phyloP scores from a whole-genome alignment of 208 protist genomes.

The Blechomonas ayalai region DNA sequence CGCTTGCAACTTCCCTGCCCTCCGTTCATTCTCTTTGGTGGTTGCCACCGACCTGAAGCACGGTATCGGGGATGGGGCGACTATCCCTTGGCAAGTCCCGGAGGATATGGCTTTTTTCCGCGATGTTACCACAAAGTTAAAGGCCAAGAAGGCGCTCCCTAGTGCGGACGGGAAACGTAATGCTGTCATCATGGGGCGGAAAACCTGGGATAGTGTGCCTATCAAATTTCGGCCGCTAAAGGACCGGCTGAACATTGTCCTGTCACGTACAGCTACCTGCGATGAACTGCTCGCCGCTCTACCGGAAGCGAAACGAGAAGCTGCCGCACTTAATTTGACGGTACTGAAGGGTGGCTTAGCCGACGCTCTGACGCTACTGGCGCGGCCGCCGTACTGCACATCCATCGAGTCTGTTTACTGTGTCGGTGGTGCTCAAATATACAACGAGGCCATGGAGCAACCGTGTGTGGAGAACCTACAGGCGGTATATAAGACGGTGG shows the following conservation, averaged over 20 bases:
- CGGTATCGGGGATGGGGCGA: constrained; percentile 76
- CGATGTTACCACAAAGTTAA: constrained; percentile 68
- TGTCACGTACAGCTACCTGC: constrained; percentile 44
- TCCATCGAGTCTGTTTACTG: constrained; percentile 87
- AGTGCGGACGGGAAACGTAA: constrained; percentile 56
- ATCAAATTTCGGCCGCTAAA: constrained; percentile 79
- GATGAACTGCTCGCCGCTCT: constrained; percentile 32
- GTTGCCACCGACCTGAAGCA: constrained; percentile 60
- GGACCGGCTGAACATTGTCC: constrained; percentile 90
- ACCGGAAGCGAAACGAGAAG: constrained; percentile 39
- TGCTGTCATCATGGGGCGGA: constrained; percentile 96
- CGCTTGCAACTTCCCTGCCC: constrained; percentile 26
- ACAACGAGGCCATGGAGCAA: constrained; percentile 53
- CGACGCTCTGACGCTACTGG: constrained; percentile 46
- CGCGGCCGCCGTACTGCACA: constrained; percentile 39
- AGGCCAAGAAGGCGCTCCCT: constrained; percentile 39
- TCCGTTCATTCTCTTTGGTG: constrained; percentile 68
- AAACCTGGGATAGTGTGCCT: constrained; percentile 96
- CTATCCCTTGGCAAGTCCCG: constrained; percentile 81
- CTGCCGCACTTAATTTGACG: constrained; percentile 11
- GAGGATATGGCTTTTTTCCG: constrained; percentile 88
- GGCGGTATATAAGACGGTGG: constrained; percentile 60
- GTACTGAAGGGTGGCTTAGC: constrained; percentile 50
- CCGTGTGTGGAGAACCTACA: constrained; percentile 61
- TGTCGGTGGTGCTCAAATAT: constrained; percentile 89